These are phyloP conservation scores for Cryptococcus sp. DNA, from an alignment of 1,284 basidiomycete species.

Conservation along the genomic window DNA sequence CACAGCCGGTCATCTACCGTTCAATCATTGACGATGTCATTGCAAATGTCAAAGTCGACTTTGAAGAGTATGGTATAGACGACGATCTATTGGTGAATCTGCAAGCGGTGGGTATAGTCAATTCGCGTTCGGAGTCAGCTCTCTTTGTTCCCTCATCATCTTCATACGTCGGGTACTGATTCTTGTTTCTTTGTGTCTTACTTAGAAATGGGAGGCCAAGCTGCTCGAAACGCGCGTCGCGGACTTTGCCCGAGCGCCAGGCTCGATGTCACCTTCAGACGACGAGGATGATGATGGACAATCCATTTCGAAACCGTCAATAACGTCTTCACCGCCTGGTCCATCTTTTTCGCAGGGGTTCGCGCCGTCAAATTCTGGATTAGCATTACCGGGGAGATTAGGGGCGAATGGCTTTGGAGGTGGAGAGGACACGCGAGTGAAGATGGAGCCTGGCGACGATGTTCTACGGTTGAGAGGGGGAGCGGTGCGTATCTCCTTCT, in stretches of 20 bases:
- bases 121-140: constrained; percentile 4
- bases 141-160: constrained; percentile 7
- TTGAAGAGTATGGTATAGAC: constrained; percentile 93
- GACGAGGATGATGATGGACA: constrained; percentile 16
- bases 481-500: constrained; percentile 24
- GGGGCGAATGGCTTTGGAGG: constrained; percentile 2
- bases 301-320: constrained; percentile 5
- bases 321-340: constrained; percentile 10
- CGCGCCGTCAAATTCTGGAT: constrained; percentile 4
- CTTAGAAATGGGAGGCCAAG: constrained; percentile 93
- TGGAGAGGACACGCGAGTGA: constrained; percentile 33
- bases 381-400: constrained; percentile 16
- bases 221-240: constrained; percentile 89
- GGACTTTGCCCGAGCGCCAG: constrained; percentile 63
- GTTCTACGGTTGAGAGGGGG: constrained; percentile 43
- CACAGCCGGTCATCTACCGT: constrained; percentile 84
- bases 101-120: constrained; percentile 68
- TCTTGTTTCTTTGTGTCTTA: not conserved
- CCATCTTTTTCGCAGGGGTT: constrained; percentile 7
- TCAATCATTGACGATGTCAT: constrained; percentile 97
- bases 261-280: constrained; percentile 9
- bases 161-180: too few species aligned
- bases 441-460: constrained; percentile 45
- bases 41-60: constrained; percentile 81
- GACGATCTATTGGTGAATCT: constrained; percentile 87